Evolutionary conservation across 2,329 filamentous ascomycete genomes (phyloP).

Genomic region (Verticillium klebahnii): DNA sequence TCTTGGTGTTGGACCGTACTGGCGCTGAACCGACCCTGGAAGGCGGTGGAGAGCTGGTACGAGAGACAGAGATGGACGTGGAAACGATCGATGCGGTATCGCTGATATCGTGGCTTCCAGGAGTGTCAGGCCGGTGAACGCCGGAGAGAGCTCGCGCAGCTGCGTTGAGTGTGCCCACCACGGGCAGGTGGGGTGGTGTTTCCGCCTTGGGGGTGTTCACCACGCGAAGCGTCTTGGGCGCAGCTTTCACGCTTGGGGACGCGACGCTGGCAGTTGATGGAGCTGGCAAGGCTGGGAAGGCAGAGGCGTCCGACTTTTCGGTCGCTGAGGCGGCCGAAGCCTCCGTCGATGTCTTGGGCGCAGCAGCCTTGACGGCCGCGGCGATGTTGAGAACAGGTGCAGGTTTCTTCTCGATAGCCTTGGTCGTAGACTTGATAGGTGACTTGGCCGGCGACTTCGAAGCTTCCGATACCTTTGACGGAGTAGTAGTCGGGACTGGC

Average conservation of each 20-base stretch:
- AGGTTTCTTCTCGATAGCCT: slow-evolving; percentile 31
- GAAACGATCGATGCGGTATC: slow-evolving; percentile 73
- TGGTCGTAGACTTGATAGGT: slow-evolving; percentile 17
- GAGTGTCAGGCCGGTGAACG: slow-evolving; percentile 61
- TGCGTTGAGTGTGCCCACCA: slow-evolving; percentile 14
- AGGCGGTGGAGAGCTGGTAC: slow-evolving; percentile 67
- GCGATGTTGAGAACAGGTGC: slow-evolving; percentile 44
- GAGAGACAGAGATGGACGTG: slow-evolving; percentile 61
- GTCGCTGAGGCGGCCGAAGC: slow-evolving; percentile 12
- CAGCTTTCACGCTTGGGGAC: slow-evolving; percentile 46
- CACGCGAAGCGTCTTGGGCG: slow-evolving; percentile 64
- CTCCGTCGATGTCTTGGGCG: slow-evolving; percentile 20
- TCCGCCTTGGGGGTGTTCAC: slow-evolving; percentile 64
- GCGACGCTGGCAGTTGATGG: slow-evolving; percentile 31
- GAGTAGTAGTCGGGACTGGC: not conserved
- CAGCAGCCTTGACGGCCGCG: slow-evolving; percentile 35
- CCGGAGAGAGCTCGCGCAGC: slow-evolving; percentile 38
- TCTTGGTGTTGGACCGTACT: slow-evolving; percentile 68
- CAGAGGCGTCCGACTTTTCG: slow-evolving; percentile 31
- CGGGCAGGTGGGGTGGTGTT: slow-evolving; percentile 30
- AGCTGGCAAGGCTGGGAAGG: slow-evolving; percentile 48
- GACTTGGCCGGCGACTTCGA: slow-evolving; percentile 11
- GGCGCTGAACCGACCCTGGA: slow-evolving; percentile 61
- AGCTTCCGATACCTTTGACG: not conserved
- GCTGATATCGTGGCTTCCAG: slow-evolving; percentile 69